phyloP scores from a whole-genome alignment of 192 early-diverging fungal species.

The Gaertneriomyces sp. region DNA sequence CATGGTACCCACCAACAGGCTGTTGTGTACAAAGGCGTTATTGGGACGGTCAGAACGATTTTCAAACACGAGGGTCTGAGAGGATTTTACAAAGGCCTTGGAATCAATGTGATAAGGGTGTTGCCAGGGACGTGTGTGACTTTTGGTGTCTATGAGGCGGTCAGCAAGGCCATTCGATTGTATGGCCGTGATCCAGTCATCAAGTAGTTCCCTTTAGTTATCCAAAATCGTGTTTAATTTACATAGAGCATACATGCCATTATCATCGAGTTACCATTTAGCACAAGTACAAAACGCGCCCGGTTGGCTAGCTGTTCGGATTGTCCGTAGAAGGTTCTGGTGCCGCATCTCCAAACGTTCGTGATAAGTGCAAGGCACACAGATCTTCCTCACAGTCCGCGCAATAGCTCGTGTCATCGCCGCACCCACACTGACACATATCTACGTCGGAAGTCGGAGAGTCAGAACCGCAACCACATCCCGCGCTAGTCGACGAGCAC shows the following conservation, averaged over 20 bases:
- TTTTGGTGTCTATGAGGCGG: slow-evolving; percentile 88
- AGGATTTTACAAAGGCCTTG: slow-evolving; percentile 92
- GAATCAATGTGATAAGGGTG: slow-evolving; percentile 81
- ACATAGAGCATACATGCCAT: no score
- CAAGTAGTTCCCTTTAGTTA: no score
- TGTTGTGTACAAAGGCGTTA: slow-evolving; percentile 61
- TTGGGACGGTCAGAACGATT: slow-evolving; percentile 69
- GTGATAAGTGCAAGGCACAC: slow-evolving; percentile 9
- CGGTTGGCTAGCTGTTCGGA: no score
- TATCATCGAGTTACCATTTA: no score
- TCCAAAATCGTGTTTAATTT: no score
- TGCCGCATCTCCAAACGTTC: not conserved
- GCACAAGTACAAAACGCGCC: no score
- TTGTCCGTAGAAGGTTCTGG: no score
- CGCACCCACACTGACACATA: slow-evolving; percentile 15
- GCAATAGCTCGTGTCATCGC: not conserved
- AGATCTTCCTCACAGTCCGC: slow-evolving; percentile 12
- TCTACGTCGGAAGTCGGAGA: no score
- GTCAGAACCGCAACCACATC: not conserved
- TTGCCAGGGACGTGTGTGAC: slow-evolving; percentile 92
- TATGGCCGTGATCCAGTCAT: slow-evolving; percentile 4
- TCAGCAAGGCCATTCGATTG: slow-evolving; percentile 18
- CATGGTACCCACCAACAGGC: slow-evolving; percentile 23
- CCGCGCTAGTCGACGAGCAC: not conserved
- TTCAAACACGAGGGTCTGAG: slow-evolving; percentile 64